Percentiles rank a stretch among this genome's conserved stretches.
phyloP scores from a whole-genome alignment of 2,329 filamentous ascomycete species.

The Berkeleyomyces basicola region DNA sequence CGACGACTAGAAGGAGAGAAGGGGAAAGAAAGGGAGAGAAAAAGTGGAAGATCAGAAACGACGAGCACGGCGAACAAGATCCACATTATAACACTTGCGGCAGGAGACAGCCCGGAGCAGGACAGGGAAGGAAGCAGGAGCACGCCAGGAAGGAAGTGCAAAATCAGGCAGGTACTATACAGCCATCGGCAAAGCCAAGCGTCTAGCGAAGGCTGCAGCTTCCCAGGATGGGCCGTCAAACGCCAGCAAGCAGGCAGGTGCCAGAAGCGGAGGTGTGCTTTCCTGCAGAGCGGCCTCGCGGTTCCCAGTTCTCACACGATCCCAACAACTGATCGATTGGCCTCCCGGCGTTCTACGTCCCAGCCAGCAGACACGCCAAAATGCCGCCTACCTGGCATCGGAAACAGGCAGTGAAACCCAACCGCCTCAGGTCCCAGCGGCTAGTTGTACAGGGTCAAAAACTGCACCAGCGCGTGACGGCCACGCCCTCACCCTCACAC shows the following conservation, averaged over 20 bases:
- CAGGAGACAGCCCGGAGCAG: neutral
- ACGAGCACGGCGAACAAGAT: neutral
- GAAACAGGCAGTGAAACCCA: too few relatives aligned
- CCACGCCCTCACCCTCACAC: too few relatives aligned
- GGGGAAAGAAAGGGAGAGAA: neutral
- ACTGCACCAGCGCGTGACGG: too few relatives aligned
- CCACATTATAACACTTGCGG: neutral
- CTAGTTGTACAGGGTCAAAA: too few relatives aligned
- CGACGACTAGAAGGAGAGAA: neutral
- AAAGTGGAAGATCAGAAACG: neutral
- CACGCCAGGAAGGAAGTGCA: neutral
- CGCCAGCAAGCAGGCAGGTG: neutral
- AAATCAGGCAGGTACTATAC: neutral
- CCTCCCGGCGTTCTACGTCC: too few relatives aligned
- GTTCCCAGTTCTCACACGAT: too few relatives aligned
- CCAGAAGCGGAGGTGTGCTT: neutral
- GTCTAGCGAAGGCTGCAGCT: neutral
- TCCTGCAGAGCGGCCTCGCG: too few relatives aligned
- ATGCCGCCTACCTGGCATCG: too few relatives aligned
- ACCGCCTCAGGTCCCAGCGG: too few relatives aligned
- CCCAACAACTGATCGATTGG: too few relatives aligned
- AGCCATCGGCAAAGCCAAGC: neutral
- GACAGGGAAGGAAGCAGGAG: neutral
- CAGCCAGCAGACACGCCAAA: too few relatives aligned
- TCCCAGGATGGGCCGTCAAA: neutral